Evolutionary conservation across 192 early-diverging fungal species (phyloP), one percentile per base, ranked within the genome.

Genomic region (Linnemannia zychae): DNA sequence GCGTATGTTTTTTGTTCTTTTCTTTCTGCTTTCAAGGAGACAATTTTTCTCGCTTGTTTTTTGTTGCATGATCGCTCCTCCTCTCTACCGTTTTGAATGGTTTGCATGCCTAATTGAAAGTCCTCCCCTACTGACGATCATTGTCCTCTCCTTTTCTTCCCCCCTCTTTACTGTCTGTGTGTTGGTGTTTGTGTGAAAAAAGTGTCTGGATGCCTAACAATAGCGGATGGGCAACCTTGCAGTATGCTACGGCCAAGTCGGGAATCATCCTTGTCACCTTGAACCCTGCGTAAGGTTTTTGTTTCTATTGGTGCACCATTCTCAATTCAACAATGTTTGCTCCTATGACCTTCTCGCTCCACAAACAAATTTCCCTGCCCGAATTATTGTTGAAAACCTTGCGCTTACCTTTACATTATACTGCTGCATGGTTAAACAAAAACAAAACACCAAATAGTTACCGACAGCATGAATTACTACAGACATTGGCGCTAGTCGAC

Each of bases 161-260:
- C 69, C n/a, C 15, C 46, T 31, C 50, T 79, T 20, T 57, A 28
- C 18, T 52, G 24, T 12, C 11, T 63, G 15, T 15, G n/a, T n/a
- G n/a, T n/a, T n/a, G n/a, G n/a, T n/a, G n/a, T n/a, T n/a, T n/a
- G n/a, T n/a, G n/a, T n/a, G n/a, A 53, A 7, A 49, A 52, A 38
- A 85, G 90, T 3, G 82, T 91, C 31, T 91, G 82, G 78, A 88
- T 88, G 87, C 89, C 89, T 36, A 91, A 91, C 77, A 88, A 88
- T 74, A 81, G 77, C 44, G 90, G 81, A 17, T 91, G 89, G 89
- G 73, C 84, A 9, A 85, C 88, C 16, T 50, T 88, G 5, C 90
- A 91, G 68, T 91, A 91, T 67, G 90, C 90, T 22, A 91, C 90
- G 7, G 86, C 87, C 28, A 88, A 90, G 72, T 75, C 84, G 12